Conservation (phyloP, 768 basidiomycete species). For the Multifurca ochricompacta region DNA sequence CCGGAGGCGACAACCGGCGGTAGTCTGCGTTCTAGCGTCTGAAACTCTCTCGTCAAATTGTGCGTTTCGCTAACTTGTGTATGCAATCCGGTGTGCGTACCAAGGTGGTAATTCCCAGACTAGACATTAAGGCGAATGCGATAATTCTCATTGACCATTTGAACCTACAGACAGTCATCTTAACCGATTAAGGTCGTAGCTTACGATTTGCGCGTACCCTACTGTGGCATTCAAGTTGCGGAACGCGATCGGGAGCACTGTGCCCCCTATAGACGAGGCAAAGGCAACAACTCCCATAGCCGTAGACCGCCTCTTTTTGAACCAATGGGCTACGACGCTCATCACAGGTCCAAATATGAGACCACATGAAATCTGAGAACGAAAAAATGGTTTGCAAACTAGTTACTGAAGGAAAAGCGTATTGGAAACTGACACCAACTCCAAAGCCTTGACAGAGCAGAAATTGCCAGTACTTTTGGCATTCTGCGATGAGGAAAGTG, state of each 20-base stretch:
- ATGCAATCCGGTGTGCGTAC: constrained; percentile 24
- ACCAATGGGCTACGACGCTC: constrained; percentile 66
- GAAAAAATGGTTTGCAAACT: not conserved
- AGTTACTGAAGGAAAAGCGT: not conserved
- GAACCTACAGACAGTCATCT: constrained; percentile 43
- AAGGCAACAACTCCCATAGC: constrained; percentile 57
- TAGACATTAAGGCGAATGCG: constrained; percentile 50
- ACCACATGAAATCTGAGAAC: constrained; percentile 32
- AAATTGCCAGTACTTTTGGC: constrained; percentile 71
- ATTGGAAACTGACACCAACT: constrained; percentile 42
- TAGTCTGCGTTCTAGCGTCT: constrained; percentile 36
- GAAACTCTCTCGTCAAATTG: constrained; percentile 24
- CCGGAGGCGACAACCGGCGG: constrained; percentile 47
- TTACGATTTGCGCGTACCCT: constrained; percentile 34
- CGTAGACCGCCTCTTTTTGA: constrained; percentile 46
- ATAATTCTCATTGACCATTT: constrained; percentile 69
- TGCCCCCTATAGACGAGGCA: constrained; percentile 64
- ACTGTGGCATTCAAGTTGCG: constrained; percentile 46
- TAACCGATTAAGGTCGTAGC: not conserved
- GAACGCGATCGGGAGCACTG: constrained; percentile 54
- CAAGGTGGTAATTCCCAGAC: constrained; percentile 49
- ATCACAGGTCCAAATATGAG: constrained; percentile 55
- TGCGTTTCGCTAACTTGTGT: too few species aligned
- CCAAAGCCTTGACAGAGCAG: constrained; percentile 66
- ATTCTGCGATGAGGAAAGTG: constrained; percentile 64